phyloP scores from a whole-genome alignment of 2,329 filamentous ascomycete genomes.

The Botryosphaeria dothidea region DNA sequence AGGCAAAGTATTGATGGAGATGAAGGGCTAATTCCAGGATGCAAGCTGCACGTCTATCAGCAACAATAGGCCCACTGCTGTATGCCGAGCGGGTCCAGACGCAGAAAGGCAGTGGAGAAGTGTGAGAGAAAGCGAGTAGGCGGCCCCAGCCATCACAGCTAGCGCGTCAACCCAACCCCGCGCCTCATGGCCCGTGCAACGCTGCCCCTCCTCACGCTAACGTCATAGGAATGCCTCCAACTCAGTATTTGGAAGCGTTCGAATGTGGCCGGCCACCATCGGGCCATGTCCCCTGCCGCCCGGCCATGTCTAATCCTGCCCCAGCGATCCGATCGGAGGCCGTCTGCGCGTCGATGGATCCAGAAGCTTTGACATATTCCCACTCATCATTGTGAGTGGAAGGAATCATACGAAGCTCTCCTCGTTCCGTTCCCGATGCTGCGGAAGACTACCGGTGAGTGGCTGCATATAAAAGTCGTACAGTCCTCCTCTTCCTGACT shows the following conservation, averaged over 20 bases:
- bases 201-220: slow-evolving; percentile 7
- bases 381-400: neutral
- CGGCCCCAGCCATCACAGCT: neutral
- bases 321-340: neutral
- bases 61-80: neutral
- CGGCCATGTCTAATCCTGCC: neutral
- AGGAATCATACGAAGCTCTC: neutral
- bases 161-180: slow-evolving; percentile 4
- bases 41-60: too few relatives aligned
- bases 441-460: neutral
- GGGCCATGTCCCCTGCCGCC: neutral
- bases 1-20: too few relatives aligned
- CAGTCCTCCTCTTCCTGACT: neutral
- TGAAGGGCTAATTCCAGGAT: too few relatives aligned
- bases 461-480: neutral
- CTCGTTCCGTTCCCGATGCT: neutral
- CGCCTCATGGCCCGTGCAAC: slow-evolving; percentile 1
- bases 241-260: slow-evolving; percentile 11
- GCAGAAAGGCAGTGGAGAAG: neutral
- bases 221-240: slow-evolving; percentile 3
- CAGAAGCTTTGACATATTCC: neutral
- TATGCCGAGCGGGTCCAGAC: neutral
- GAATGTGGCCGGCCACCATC: neutral
- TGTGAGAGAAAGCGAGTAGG: neutral
- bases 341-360: slow-evolving; percentile 10